Base-by-base conservation (phyloP, 2,329 filamentous ascomycete species). In the Apiospora marii region DNA sequence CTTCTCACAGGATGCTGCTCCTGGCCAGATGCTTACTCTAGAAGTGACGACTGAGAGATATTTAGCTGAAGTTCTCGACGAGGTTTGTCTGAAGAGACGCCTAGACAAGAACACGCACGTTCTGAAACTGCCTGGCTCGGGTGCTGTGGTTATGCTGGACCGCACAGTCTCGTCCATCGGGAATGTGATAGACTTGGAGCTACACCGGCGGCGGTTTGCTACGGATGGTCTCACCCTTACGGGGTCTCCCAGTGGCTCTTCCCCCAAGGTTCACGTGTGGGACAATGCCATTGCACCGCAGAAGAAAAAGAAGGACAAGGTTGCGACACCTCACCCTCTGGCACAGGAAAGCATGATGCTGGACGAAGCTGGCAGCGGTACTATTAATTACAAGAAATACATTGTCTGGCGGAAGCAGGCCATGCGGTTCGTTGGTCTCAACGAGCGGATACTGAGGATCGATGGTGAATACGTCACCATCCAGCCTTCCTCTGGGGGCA, bases 381-480 rank as follows among this genome's bases (percentile, higher is more conserved):
- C 85, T 72, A 85, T 87, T 58, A 91, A 87, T 77, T 93, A 93
- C 83, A 92, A 93, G 79, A 92, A 92, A 77, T 96, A 94, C 82
- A 91, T 90, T 16, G 94, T 97, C 22, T 93, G 92, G 85, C 91
- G 94, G 75, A 94, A 95, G 82, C 93, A 95, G 81, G 92, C 93
- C 12, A 94, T 96, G 88, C 91, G 93, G 34, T 92, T 96, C 77
- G 91, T 93, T 58, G 91, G 90, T 4, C 89, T 92, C 78, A 93
- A 93, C 73, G 92, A 95, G 77, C 90, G 93, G 72, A 89, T 94
- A 13, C 85, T 96, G 58, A 91, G 93, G 67, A 94, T 97, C 75
- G 94, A 96, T 77, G 93, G 93, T 73, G 94, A 97, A 80, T 96
- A 95, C 81, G 90, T 97, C 74, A 93, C 96, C 82, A 94, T 97